A percentile compares a stretch with the other conserved stretches of the same genome.
Conservation (phyloP, 1,139 yeast genomes). For the Saccharomyces hybrid region DNA sequence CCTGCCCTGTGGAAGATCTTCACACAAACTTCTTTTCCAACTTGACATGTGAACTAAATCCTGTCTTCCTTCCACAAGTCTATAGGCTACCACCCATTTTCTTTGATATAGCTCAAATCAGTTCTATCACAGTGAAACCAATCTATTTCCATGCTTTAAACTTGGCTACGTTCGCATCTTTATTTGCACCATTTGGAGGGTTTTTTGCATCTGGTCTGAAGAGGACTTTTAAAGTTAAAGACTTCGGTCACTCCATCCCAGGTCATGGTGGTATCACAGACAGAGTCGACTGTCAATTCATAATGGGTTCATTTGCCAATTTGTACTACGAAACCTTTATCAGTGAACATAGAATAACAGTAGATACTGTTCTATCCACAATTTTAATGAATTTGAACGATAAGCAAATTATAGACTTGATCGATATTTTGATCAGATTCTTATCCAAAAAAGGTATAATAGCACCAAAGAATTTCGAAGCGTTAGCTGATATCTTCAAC, state of each 20-base stretch:
- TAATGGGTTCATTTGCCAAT: conserved; percentile 94
- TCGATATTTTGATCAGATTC: conserved; percentile 55
- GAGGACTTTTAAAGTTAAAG: conserved; percentile 93
- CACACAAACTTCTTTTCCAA: conserved; percentile 53
- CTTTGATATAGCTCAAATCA: conserved; percentile 40
- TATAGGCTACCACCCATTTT: conserved; percentile 68
- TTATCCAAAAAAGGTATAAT: conserved; percentile 50
- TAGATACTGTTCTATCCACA: conserved; percentile 66
- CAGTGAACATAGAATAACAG: conserved; percentile 61
- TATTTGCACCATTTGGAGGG: conserved; percentile 98
- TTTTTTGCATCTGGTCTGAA: conserved; percentile 95
- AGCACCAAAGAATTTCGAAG: conserved; percentile 30
- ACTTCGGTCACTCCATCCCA: conserved; percentile 87
- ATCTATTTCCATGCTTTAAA: conserved; percentile 81
- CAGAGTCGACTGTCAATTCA: conserved; percentile 94
- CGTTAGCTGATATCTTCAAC: conserved; percentile 21
- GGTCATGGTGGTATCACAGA: conserved; percentile 99
- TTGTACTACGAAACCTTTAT: conserved; percentile 89
- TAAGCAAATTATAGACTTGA: conserved; percentile 58
- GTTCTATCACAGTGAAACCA: conserved; percentile 66
- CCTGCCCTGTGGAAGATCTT: conserved; percentile 75
- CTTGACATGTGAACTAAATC: conserved; percentile 72
- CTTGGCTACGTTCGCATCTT: conserved; percentile 89
- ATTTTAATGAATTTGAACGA: conserved; percentile 65
- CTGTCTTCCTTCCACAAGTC: conserved; percentile 75